Evolutionary conservation across 176 grass and related monocot species (phyloP), one percentile per base, ranked within the genome.

Genomic region (Microstegium vimineum): DNA sequence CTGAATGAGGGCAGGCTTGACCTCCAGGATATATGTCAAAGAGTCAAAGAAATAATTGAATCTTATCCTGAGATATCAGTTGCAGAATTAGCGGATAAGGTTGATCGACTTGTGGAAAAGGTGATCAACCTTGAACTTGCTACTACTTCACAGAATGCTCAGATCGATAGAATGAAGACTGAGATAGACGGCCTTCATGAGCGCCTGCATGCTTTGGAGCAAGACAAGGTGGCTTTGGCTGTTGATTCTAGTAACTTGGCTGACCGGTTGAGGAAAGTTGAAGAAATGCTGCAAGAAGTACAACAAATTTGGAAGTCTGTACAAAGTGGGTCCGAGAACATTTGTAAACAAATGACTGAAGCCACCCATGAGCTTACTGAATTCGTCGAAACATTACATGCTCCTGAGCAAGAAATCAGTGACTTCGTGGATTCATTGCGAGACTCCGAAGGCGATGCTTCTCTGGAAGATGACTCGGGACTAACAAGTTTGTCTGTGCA

Each of bases 91-190:
- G 92, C 86, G 12, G 89, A 89, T 42, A 94, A 87, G 30, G 82
- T 91, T 61, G 92, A 94, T 79, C 76, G 35, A 64, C 74, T 94
- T 57, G 77, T 94, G 16, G 92, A 89, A 74, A 89, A 91, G 81
- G 86, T 89, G 31, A 25, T 94, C 25, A 84, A 74, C 77, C 90
- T 94, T 70, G 89, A 94, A 65, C 86, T 87, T 60, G 77, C 83
- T 49, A 71, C 79, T 71, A 74, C 84, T 66, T 91, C 92, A 59
- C 86, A 91, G 62, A 89, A 65, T 79, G 83, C 84, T 74, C 92
- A 94, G 73, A 87, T 89, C 27, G 73, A 82, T 75, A 91, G 76
- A 87, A 84, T 94, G 86, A 94, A 74, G 78, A 75, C 43, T 20
- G 86, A 94, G 84, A 78, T 85, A 40, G 89, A 89, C 54, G 77